Evolutionary conservation across 2,329 filamentous ascomycete genomes (phyloP), one percentile per base, ranked within the genome.

Genomic region (Pseudogymnoascus sp.): DNA sequence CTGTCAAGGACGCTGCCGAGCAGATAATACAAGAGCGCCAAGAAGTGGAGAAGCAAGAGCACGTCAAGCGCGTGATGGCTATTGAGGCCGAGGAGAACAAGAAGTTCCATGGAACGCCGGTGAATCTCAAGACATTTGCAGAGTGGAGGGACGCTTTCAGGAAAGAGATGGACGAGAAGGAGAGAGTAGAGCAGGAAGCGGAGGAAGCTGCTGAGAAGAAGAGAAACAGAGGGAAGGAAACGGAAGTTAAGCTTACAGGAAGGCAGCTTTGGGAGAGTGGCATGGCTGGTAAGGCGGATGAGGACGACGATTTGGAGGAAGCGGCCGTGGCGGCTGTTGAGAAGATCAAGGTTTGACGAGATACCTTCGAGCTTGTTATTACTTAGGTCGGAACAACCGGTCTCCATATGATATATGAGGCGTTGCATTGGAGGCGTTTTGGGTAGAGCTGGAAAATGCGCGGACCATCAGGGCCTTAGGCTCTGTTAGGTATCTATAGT

Each of bases 31-130:
- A 82, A 14, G 86, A 91, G 66, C 86, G 94, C 52, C 84, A 86
- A 70, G 84, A 85, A 63, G 88, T 80, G 7, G 83, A 80, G 1
- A 82, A 82, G 6, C 82, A 84, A 70, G 80, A 71, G 45, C 77
- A 79, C 2, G 85, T 88, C 67, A 84, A 87, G 71, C 76, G 70
- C 12, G 63, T 77, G 12, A 74, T 80, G 5, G 84, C 79, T 9
- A 84, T 83, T 0, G 94, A 99, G 77, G 86, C 89, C 65, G 92
- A 94, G 74, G 94, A 99, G 79, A 99, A 99, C 74, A 86, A 88
- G 70, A 97, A 97, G 76, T 99, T 99, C 75, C 90, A 96, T 73
- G 94, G 94, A 63, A 91, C 91, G 36, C 82, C 86, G 33, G 94
- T 99, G 19, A 97, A 87, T n/a, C 81, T 85, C 22, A 91, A 96